Evolutionary conservation across 1,284 basidiomycete genomes (phyloP).

Genomic region (Naganishia cerealis): DNA sequence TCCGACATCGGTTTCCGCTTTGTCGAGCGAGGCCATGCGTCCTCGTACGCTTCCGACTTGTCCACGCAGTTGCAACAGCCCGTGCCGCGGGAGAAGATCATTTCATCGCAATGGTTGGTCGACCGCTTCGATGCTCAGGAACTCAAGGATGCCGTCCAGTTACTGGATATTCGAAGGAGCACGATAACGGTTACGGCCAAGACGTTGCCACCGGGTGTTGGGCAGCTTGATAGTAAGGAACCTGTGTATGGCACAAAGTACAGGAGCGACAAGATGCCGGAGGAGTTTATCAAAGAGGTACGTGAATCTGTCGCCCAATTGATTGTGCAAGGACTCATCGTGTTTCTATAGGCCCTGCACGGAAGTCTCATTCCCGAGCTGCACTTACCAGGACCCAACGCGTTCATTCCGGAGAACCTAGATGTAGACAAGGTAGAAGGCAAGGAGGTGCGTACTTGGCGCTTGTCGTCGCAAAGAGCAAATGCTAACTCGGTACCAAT

Average conservation of each 20-base stretch:
- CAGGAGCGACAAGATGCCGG: conserved; percentile 66
- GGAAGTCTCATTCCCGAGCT: conserved; percentile 68
- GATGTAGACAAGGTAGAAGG: conserved; percentile 73
- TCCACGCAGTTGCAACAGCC: conserved; percentile 67
- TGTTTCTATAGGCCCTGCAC: conserved; percentile 60
- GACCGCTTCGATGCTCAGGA: conserved; percentile 75
- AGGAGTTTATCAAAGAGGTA: conserved; percentile 67
- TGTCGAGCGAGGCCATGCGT: conserved; percentile 76
- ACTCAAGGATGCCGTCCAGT: conserved; percentile 65
- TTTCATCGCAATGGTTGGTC: conserved; percentile 72
- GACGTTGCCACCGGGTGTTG: conserved; percentile 62
- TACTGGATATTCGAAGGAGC: conserved; percentile 64
- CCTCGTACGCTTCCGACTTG: conserved; percentile 76
- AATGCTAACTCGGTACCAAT: conserved; percentile 20
- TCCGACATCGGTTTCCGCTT: conserved; percentile 81
- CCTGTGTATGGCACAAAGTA: conserved; percentile 83
- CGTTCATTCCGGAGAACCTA: conserved; percentile 85
- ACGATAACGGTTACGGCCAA: conserved; percentile 52
- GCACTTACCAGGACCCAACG: conserved; percentile 78
- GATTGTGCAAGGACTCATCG: conserved; percentile 31
- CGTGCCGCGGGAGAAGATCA: conserved; percentile 73
- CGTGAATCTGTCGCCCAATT: conserved; percentile 9
- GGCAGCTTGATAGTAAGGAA: conserved; percentile 69
- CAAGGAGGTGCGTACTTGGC: conserved; percentile 48
- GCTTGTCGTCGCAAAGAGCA: conserved; percentile 52